Base-by-base conservation (phyloP, 2,329 filamentous ascomycete species). In the Colletotrichum tropicicola region DNA sequence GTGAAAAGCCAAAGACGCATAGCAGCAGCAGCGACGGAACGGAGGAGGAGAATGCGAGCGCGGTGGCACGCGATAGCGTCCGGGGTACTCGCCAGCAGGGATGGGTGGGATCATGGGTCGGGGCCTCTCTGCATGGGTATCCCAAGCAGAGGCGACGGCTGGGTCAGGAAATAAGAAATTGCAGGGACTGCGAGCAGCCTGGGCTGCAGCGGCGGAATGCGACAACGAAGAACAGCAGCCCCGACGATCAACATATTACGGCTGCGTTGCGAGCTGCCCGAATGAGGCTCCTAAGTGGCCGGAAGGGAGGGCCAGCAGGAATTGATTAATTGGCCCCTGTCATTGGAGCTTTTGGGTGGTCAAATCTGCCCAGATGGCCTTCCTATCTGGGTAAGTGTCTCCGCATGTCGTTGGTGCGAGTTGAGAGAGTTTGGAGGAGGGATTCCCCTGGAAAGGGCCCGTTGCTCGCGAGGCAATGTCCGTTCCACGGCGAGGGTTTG, bases 361-460 rank as follows among this genome's bases (percentile, higher is more conserved):
- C 37, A 43, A 35, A 37, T 55, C 43, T 35, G 27, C 48, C 27
- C 32, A 49, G 57, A 65, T 51, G 49, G 62, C 62, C 44, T 65
- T 54, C 62, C 62, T 61, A 56, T 65, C 48, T 23, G 17, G 57
- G 62, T 30, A 61, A 56, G 37, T 12, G 44, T 17, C 49, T 65
- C 62, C 49, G 62, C 19, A 21, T 45, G 32, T 55, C 15, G 57
- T 65, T 65, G 62, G 57, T 51, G 49, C 32, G 30, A 43, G 44
- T 41, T 15, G 12, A 5, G 37, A 52, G 8, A 21, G 45, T 6
- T 52, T 35, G 44, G 49, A 35, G 39, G 23, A 41, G 39, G 44
- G 44, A 19, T 5, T 4, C 10, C 19, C 54, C 54, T 41, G 41
- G 41, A 32, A n/a, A n/a, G 37, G 17, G 3, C n/a, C 25, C 10